Evolutionary conservation across 768 basidiomycete genomes (phyloP).

Genomic region (Termitomyces sp.): DNA sequence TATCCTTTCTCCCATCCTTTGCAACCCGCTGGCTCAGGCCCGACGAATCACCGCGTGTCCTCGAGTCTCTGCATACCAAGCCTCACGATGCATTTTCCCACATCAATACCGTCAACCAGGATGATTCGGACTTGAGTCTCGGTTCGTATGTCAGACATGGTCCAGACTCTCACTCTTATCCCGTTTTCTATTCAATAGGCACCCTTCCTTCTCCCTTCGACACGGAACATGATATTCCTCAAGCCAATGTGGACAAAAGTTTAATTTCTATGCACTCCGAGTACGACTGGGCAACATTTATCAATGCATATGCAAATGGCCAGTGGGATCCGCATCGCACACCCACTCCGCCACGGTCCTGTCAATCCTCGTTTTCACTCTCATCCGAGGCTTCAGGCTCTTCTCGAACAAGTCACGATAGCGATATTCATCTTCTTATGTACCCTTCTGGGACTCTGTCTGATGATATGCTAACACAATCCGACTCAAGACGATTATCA

Average conservation of each 20-base stretch:
- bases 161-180: background rate
- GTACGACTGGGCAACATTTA: slow-evolving; percentile 71
- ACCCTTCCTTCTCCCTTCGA: slow-evolving; percentile 17
- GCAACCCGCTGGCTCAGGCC: slow-evolving; percentile 13
- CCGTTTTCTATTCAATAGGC: slow-evolving; percentile 8
- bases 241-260: background rate
- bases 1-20: slow-evolving; percentile 35
- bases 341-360: slow-evolving; percentile 48
- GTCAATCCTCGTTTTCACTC: slow-evolving; percentile 5
- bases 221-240: slow-evolving; percentile 1
- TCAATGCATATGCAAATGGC: slow-evolving; percentile 69
- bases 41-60: background rate
- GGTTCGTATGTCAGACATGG: slow-evolving; percentile 13
- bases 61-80: background rate
- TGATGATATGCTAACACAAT: background rate
- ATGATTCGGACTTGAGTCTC: slow-evolving; percentile 17
- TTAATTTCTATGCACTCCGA: slow-evolving; percentile 16
- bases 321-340: slow-evolving; percentile 76
- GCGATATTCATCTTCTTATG: background rate
- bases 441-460: background rate
- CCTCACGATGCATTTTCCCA: slow-evolving; percentile 6
- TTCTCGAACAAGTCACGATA: background rate
- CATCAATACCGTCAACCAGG: slow-evolving; percentile 21
- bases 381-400: slow-evolving; percentile 1
- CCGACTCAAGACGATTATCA: background rate